These are phyloP conservation scores for Cymodocea nodosa DNA, from an alignment of 116 monocot species.

Conservation along the genomic window DNA sequence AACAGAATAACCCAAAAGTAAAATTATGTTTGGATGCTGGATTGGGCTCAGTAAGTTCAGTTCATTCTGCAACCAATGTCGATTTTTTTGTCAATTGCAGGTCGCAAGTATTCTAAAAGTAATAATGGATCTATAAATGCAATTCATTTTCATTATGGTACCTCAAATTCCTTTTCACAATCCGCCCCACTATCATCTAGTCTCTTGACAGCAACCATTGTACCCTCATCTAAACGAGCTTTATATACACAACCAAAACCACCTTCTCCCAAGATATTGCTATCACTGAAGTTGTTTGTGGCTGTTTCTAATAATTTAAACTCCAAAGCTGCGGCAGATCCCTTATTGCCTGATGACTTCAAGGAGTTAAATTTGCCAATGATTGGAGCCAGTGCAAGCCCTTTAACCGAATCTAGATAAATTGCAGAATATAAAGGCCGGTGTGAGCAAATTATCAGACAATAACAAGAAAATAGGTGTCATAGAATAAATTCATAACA, in stretches of 20 bases:
- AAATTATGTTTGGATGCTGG: slow-evolving; percentile 77
- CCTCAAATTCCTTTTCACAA: slow-evolving; percentile 70
- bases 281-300: slow-evolving; percentile 66
- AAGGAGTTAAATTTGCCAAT: slow-evolving; percentile 57
- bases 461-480: background rate
- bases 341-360: slow-evolving; percentile 38
- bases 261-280: slow-evolving; percentile 63
- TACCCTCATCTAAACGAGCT: slow-evolving; percentile 47
- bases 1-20: slow-evolving; percentile 66
- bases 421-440: background rate
- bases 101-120: background rate
- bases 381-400: slow-evolving; percentile 36
- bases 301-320: slow-evolving; percentile 48
- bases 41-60: slow-evolving; percentile 71
- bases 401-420: slow-evolving; percentile 28
- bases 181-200: slow-evolving; percentile 40
- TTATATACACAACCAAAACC: slow-evolving; percentile 71
- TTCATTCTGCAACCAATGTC: slow-evolving; percentile 58
- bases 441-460: background rate
- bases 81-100: background rate
- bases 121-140: background rate
- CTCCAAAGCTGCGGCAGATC: slow-evolving; percentile 37
- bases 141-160: slow-evolving; percentile 9
- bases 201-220: slow-evolving; percentile 79
- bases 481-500: too few species aligned